These are phyloP conservation scores for Meredithiella fracta DNA, from an alignment of 2,329 filamentous ascomycete genomes.

Conservation along the genomic window DNA sequence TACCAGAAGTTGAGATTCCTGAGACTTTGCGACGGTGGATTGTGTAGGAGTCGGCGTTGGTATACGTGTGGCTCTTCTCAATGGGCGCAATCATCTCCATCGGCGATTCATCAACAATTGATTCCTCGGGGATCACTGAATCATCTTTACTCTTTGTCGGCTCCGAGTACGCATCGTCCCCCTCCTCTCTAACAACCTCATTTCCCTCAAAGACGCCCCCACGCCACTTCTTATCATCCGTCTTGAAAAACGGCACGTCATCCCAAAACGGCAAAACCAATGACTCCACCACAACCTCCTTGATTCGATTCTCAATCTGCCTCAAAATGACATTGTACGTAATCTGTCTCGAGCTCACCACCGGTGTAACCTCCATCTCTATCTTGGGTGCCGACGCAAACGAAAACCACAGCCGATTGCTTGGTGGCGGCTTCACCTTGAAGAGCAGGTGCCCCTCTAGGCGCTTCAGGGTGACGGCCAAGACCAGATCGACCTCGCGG, in stretches of 20 bases:
- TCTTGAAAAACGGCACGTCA: constrained; percentile 79
- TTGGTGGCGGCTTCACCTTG: constrained; percentile 85
- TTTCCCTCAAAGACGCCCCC: constrained; percentile 65
- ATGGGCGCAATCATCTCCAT: constrained; percentile 19
- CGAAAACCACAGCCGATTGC: constrained; percentile 88
- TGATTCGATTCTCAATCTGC: constrained; percentile 87
- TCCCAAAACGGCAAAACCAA: constrained; percentile 92
- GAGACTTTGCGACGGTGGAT: constrained; percentile 10
- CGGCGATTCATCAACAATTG: neutral
- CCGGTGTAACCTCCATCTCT: constrained; percentile 85
- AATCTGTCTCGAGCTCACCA: constrained; percentile 88
- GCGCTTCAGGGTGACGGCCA: constrained; percentile 71
- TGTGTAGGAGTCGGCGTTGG: constrained; percentile 24
- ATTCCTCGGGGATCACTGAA: neutral
- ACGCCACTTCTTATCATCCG: constrained; percentile 57
- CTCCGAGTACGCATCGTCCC: neutral
- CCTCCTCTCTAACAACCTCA: constrained; percentile 23
- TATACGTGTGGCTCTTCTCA: constrained; percentile 40
- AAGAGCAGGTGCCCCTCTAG: constrained; percentile 73
- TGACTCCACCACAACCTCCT: constrained; percentile 84
- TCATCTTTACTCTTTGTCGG: neutral
- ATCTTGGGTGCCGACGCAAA: constrained; percentile 91
- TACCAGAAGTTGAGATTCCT: neutral
- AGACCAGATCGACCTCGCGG: constrained; percentile 72
- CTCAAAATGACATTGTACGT: constrained; percentile 84